Evolutionary conservation across 257 asterid genomes (phyloP).

Genomic region (Linderniella brevidens): DNA sequence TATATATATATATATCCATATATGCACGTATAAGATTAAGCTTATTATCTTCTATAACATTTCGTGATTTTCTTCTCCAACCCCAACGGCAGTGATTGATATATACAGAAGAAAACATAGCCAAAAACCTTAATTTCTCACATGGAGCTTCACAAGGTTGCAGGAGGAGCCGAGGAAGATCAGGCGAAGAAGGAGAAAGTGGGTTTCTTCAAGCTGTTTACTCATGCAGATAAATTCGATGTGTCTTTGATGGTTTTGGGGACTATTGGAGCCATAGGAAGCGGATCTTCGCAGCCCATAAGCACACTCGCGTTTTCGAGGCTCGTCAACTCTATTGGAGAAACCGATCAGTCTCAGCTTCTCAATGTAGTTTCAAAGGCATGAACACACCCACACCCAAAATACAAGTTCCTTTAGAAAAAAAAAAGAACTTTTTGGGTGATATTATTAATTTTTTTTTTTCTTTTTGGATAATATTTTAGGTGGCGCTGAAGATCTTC

Average conservation of each 20-base stretch:
- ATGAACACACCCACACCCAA: not conserved
- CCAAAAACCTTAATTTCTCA: no score
- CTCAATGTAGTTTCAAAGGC: constrained; percentile 19
- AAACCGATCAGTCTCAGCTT: constrained; percentile 7
- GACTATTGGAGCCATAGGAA: constrained; percentile 22
- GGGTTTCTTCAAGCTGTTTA: constrained; percentile 13
- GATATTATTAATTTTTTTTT: constrained; percentile 1
- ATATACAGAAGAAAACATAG: not conserved
- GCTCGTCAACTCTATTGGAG: constrained; percentile 18
- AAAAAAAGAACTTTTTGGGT: not conserved
- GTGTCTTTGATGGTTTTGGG: constrained; percentile 25
- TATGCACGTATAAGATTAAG: not conserved
- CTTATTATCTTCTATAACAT: not conserved
- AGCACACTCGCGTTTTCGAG: constrained; percentile 19
- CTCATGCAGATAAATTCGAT: constrained; percentile 22
- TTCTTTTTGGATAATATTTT: not conserved
- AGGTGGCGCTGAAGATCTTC: constrained; percentile 26
- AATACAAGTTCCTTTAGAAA: not conserved
- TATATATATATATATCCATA: not conserved
- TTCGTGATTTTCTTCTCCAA: no score
- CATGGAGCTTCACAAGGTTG: no score
- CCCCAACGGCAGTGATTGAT: no score
- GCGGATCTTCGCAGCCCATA: constrained; percentile 26
- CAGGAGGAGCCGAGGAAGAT: not conserved
- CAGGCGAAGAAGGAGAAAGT: constrained; percentile 5